A percentile compares a stretch with the other conserved stretches of the same genome.
Evolutionary conservation across 2,329 filamentous ascomycete species (phyloP).

Genomic region (Ustulina deusta): DNA sequence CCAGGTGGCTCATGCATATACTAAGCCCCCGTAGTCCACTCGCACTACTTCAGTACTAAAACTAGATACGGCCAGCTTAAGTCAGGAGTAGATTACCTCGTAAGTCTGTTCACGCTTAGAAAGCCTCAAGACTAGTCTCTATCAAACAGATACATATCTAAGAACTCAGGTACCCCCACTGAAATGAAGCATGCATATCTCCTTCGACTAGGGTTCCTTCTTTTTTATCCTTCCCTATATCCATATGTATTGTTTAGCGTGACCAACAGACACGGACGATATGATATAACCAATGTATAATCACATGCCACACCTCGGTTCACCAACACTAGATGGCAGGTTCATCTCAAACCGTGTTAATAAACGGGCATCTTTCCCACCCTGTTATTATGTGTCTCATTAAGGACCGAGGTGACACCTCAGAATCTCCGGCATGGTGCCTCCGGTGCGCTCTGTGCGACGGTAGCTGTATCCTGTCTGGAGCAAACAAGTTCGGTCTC

Average conservation of each 20-base stretch:
- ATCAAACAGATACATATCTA: neutral
- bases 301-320: neutral
- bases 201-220: neutral
- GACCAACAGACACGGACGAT: neutral
- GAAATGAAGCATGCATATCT: no score
- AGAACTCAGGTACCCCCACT: neutral
- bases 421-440: slow-evolving; percentile 42
- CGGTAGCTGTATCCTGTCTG: slow-evolving; percentile 39
- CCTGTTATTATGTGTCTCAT: slow-evolving; percentile 42
- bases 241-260: neutral
- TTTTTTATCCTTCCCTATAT: neutral
- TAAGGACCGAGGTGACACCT: slow-evolving; percentile 44
- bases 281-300: neutral
- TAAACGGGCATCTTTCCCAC: neutral
- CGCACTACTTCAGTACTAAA: no score
- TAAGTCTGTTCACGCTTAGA: neutral
- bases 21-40: no score
- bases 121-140: neutral
- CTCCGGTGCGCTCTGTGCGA: slow-evolving; percentile 39
- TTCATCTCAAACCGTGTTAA: neutral
- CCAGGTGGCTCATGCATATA: no score
- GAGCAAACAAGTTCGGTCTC: slow-evolving; percentile 39
- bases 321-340: neutral
- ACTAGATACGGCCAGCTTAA: neutral
- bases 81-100: neutral